phyloP scores from a whole-genome alignment of 2,329 filamentous ascomycete genomes.

The Incumbomyces delicatus region DNA sequence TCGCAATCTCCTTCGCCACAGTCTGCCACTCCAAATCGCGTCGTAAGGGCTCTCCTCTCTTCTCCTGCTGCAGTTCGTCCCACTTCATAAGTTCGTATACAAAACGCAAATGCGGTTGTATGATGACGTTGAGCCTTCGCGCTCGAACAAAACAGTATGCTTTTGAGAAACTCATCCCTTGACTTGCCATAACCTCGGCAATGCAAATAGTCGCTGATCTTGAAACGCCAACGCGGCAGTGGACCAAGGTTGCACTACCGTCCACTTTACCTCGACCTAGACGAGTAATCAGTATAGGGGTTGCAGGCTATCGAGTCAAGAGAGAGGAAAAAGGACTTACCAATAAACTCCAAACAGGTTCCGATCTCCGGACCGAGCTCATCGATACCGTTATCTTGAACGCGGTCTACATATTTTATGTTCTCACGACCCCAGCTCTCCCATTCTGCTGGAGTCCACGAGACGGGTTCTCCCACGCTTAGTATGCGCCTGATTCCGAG shows the following conservation, averaged over 20 bases:
- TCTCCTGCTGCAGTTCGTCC: constrained; percentile 61
- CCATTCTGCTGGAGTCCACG: constrained; percentile 64
- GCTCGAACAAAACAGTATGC: constrained; percentile 96
- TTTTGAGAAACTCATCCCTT: constrained; percentile 72
- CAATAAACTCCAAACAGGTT: constrained; percentile 81
- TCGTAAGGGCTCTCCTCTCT: constrained; percentile 36
- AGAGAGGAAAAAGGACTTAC: constrained; percentile 44
- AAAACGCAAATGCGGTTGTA: constrained; percentile 91
- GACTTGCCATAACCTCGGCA: constrained; percentile 86
- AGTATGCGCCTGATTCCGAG: constrained; percentile 80
- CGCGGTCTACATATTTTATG: constrained; percentile 67
- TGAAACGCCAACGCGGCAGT: constrained; percentile 92
- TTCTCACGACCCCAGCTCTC: constrained; percentile 69
- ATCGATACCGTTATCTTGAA: constrained; percentile 96
- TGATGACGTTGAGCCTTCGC: constrained; percentile 88
- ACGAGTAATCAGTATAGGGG: constrained; percentile 12
- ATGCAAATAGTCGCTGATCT: constrained; percentile 96
- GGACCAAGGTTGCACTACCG: constrained; percentile 78
- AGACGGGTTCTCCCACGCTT: constrained; percentile 81
- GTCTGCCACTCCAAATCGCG: constrained; percentile 87
- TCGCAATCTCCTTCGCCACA: constrained; percentile 77
- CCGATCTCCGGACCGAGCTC: constrained; percentile 77
- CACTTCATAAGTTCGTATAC: constrained; percentile 92
- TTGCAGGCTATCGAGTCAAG: not conserved
- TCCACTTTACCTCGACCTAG: constrained; percentile 68